These are phyloP conservation scores for Candida broadrunensis DNA, from an alignment of 805 yeast genomes.

Conservation along the genomic window DNA sequence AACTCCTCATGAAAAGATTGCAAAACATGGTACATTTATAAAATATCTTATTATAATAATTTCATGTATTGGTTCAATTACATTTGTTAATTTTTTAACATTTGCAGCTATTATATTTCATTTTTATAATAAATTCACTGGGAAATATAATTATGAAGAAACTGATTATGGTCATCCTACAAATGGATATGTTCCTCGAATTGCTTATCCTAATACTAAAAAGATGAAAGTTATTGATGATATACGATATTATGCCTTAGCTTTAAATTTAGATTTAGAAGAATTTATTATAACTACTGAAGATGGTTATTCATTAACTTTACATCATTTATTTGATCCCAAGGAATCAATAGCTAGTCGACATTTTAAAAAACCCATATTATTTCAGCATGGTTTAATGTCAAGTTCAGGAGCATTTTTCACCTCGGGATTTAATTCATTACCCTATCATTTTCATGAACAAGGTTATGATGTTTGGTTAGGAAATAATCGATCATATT, in stretches of 20 bases:
- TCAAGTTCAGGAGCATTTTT: constrained; percentile 86
- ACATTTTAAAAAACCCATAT: constrained; percentile 52
- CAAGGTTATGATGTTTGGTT: constrained; percentile 85
- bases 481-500: constrained; percentile 89
- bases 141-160: constrained; percentile 25
- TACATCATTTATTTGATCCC: constrained; percentile 63
- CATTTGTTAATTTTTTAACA: constrained; percentile 22
- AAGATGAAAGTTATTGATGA: constrained; percentile 37
- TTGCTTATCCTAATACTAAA: constrained; percentile 33
- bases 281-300: constrained; percentile 62
- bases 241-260: constrained; percentile 63
- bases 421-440: constrained; percentile 75
- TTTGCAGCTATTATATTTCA: constrained; percentile 30
- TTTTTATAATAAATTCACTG: constrained; percentile 21
- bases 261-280: constrained; percentile 57
- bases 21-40: constrained; percentile 17
- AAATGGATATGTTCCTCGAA: constrained; percentile 26
- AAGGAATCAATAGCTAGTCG: constrained; percentile 27
- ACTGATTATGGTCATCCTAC: constrained; percentile 18
- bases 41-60: constrained; percentile 17
- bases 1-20: constrained; percentile 19
- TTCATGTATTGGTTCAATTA: constrained; percentile 26
- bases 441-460: constrained; percentile 55
- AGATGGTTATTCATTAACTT: constrained; percentile 74
- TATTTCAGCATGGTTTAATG: constrained; percentile 81